Evolutionary conservation across 2,329 filamentous ascomycete species (phyloP), one percentile per base, ranked within the genome.

Genomic region (Lachnellula hyalina): DNA sequence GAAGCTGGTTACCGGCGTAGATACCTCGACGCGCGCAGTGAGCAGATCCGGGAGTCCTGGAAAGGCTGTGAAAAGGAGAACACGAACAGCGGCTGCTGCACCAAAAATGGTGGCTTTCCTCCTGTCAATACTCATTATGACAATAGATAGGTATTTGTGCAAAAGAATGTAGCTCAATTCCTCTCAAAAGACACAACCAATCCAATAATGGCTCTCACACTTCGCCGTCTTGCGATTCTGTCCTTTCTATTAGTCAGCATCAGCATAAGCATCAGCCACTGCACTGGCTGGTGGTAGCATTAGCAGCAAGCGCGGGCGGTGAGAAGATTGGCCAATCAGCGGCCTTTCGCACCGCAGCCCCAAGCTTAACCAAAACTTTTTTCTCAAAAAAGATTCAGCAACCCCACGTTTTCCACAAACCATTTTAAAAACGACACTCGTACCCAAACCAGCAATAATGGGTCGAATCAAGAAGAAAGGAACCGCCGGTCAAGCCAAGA

Each of bases 1-100:
- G 82, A 96, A 99, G 81, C 93, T 96, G 65, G 90, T 96, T 47
- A 97, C 88, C 40, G 94, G 93, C 21, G 94, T 99, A 45, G 94
- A 96, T 67, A 99, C 87, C 77, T 99, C 94, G 66, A 96, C 94
- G 68, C 94, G 87, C 61, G 87, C 89, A 19, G 90, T 94, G 59
- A 99, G 79, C 59, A 96, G 79, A 70, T 91, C 85, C 51, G 93
- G 89, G 41, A 99, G 78, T 38, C 82, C 83, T 59, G 94, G 92
- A 69, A 96, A 96, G 55, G 85, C 78, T 56, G 85, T 77, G 70
- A 91, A 92, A 51, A 97, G 81, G 53, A 90, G 74, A 57, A 97
- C 78, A 63, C 94, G 86, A 63, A 97, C 77, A 59, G 85, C 80
- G 53, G 89, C 86, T 55, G 92, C 93, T 51, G 84, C 83, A 57